Conservation (phyloP, 768 basidiomycete genomes). For the Xerocomellus intermedius region DNA sequence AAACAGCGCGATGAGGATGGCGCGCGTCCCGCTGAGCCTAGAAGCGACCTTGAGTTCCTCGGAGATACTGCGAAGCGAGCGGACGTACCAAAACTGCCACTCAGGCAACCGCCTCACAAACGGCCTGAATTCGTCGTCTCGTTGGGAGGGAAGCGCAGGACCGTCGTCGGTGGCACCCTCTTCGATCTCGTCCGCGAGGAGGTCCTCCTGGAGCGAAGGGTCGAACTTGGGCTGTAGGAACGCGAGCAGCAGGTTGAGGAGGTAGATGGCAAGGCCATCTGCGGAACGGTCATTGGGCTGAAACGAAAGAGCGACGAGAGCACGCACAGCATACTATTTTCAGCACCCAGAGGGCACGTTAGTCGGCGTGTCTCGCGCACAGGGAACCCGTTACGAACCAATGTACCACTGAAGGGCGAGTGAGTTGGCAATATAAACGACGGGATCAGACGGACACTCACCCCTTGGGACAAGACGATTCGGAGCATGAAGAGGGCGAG, state of each 20-base stretch:
- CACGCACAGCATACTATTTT: constrained; percentile 66
- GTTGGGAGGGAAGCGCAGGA: constrained; percentile 58
- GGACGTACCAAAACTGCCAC: constrained; percentile 86
- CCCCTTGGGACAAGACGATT: constrained; percentile 87
- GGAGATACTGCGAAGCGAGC: neutral
- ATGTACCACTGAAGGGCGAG: constrained; percentile 75
- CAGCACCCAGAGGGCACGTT: neutral
- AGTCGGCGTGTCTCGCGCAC: neutral
- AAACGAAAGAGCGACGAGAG: neutral
- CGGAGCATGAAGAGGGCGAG: constrained; percentile 77
- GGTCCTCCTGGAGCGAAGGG: constrained; percentile 90
- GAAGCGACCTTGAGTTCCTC: neutral
- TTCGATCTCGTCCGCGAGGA: constrained; percentile 93
- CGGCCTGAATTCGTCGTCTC: constrained; percentile 96
- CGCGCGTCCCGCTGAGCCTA: constrained; percentile 90
- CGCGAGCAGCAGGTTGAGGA: constrained; percentile 92
- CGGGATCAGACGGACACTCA: constrained; percentile 38
- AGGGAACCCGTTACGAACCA: constrained; percentile 49
- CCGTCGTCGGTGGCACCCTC: constrained; percentile 73
- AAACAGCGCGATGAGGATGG: constrained; percentile 75
- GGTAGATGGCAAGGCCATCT: constrained; percentile 94
- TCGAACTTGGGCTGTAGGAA: constrained; percentile 99
- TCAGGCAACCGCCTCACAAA: constrained; percentile 95
- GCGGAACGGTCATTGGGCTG: constrained; percentile 3
- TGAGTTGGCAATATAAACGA: constrained; percentile 1